Percentiles rank a stretch among this genome's conserved stretches.
Evolutionary conservation across 495 filamentous ascomycete species (phyloP).

Genomic region (Rostrohypoxylon terebratum): DNA sequence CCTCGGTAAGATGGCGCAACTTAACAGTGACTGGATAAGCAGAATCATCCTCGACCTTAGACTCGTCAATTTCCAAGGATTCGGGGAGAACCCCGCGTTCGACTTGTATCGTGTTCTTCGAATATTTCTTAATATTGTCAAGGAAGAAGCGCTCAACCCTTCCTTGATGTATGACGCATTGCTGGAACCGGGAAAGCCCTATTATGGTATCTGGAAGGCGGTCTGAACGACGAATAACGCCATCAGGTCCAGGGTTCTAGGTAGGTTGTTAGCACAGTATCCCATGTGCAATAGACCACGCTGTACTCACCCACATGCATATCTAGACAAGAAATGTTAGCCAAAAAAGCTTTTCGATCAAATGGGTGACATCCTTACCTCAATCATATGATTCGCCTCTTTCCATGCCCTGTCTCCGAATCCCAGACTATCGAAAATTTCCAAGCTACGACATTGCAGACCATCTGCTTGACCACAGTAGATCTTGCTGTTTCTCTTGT

Average conservation of each 20-base stretch:
- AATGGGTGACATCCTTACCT: conserved; percentile 32
- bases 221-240: conserved; percentile 64
- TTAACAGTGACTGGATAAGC: conserved; percentile 68
- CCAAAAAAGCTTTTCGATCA: background rate
- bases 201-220: conserved; percentile 64
- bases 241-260: conserved; percentile 62
- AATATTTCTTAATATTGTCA: conserved; percentile 61
- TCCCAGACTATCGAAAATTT: conserved; percentile 76
- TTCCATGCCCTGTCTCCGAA: conserved; percentile 70
- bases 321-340: conserved; percentile 52
- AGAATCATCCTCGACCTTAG: conserved; percentile 54
- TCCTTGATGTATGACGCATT: conserved; percentile 67
- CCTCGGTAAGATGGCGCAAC: conserved; percentile 58
- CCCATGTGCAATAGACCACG: background rate
- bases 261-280: conserved; percentile 38
- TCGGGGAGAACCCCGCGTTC: conserved; percentile 64
- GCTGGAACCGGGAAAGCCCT: conserved; percentile 64
- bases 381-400: conserved; percentile 67
- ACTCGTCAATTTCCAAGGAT: conserved; percentile 58
- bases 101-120: conserved; percentile 59
- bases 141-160: conserved; percentile 68
- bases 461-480: conserved; percentile 74
- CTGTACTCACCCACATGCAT: conserved; percentile 43
- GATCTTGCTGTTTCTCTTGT: conserved; percentile 68
- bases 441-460: conserved; percentile 63